Percentiles rank a stretch among this genome's conserved stretches.
These are phyloP conservation scores for Pistacia atlantica DNA, from an alignment of 345 rosid genomes.

Conservation along the genomic window DNA sequence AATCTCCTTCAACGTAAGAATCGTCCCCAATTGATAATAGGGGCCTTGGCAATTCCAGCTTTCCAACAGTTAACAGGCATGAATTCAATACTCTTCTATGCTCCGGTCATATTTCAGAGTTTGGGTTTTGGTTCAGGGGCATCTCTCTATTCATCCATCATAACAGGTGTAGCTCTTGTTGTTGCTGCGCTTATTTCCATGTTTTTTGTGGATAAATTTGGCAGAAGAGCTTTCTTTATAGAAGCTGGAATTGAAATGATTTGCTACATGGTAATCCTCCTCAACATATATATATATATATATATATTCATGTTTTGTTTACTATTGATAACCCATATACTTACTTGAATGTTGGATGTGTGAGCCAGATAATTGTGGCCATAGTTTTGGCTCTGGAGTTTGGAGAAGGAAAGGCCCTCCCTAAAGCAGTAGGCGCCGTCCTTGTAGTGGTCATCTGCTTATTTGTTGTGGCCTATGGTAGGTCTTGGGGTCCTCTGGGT, in stretches of 20 bases:
- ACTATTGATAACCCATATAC: too few species aligned
- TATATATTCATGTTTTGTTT: not conserved
- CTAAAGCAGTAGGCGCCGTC: conserved; percentile 44
- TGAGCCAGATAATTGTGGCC: conserved; percentile 53
- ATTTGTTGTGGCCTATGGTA: conserved; percentile 79
- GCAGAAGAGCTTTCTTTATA: conserved; percentile 75
- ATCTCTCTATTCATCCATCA: conserved; percentile 58
- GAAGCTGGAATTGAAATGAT: conserved; percentile 82
- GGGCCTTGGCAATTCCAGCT: conserved; percentile 76
- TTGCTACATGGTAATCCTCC: conserved; percentile 57
- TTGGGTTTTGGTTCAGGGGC: conserved; percentile 76
- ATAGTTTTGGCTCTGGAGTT: conserved; percentile 63
- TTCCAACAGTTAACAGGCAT: conserved; percentile 87
- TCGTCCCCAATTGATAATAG: conserved; percentile 69
- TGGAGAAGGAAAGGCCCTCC: conserved; percentile 58
- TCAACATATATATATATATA: not conserved
- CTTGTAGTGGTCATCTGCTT: conserved; percentile 66
- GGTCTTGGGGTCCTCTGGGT: conserved; percentile 98
- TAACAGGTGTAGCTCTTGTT: conserved; percentile 63
- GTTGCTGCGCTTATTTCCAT: conserved; percentile 65
- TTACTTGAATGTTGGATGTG: not conserved
- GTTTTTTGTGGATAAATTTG: conserved; percentile 67
- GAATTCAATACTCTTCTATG: conserved; percentile 85
- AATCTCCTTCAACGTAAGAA: conserved; percentile 64
- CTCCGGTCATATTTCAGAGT: conserved; percentile 85